These are phyloP conservation scores for Fraxinus greggii DNA, from an alignment of 305 asterid species.

Conservation along the genomic window DNA sequence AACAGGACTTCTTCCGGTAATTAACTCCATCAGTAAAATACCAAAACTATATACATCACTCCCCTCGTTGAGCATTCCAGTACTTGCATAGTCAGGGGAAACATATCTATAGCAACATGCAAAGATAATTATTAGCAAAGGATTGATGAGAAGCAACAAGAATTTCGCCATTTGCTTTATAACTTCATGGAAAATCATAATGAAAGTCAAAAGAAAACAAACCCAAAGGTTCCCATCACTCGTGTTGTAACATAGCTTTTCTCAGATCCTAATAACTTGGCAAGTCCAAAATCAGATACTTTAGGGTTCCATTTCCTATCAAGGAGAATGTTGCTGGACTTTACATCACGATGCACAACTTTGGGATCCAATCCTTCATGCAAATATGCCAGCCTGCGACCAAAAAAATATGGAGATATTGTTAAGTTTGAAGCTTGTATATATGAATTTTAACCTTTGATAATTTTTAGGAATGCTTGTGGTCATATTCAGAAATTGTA, in stretches of 20 bases:
- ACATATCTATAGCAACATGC: conserved; percentile 20
- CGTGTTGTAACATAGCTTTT: conserved; percentile 23
- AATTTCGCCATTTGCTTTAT: background rate
- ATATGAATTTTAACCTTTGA: background rate
- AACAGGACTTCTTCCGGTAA: conserved; percentile 24
- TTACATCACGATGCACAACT: conserved; percentile 29
- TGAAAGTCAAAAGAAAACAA: background rate
- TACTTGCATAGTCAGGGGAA: conserved; percentile 26
- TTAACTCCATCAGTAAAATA: conserved; percentile 22
- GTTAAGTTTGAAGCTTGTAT: background rate
- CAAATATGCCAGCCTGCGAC: conserved; percentile 16
- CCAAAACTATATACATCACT: conserved; percentile 26
- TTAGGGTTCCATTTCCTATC: conserved; percentile 27
- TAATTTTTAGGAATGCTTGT: background rate
- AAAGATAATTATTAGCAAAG: background rate
- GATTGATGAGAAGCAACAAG: background rate
- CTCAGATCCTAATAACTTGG: conserved; percentile 24
- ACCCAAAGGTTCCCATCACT: conserved; percentile 29
- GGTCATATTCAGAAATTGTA: background rate
- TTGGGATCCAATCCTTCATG: conserved; percentile 30
- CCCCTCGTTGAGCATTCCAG: conserved; percentile 27
- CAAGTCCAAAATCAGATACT: conserved; percentile 28
- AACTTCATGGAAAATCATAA: background rate
- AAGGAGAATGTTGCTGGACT: conserved; percentile 28
- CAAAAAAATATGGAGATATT: background rate